Evolutionary conservation across 192 early-diverging fungal genomes (phyloP), one percentile per base, ranked within the genome.

Genomic region (Backusella liffmaniae): DNA sequence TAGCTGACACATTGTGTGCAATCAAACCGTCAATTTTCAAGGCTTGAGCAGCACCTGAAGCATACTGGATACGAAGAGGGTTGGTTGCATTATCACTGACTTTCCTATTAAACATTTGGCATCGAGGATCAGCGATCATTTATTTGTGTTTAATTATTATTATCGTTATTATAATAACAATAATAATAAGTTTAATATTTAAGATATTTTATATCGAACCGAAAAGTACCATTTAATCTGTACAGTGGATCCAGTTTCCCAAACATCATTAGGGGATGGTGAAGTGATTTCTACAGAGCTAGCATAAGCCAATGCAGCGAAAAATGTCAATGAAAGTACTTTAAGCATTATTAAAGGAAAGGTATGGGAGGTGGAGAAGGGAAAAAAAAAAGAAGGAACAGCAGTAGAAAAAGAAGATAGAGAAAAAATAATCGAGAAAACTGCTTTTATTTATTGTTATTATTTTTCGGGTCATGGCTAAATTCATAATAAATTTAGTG

Each of bases 201-300:
- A 68, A 34, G 32, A 37, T 68, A 37, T 36, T 68, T 37, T 21
- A 39, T 36, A 36, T 68, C 67, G 67, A 36, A 35, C 66, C 29
- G 32, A 67, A 49, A 21, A 23, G 10, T 73, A 73, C 72, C 72
- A 73, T 65, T 65, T 73, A 39, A 73, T 73, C 35, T 73, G 34
- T 4, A 73, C 72, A 23, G 72, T 73, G 12, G 49, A 56, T 56
- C 72, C 72, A 9, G 35, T 39, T 18, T 56, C 35, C 72, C 72
- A 73, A 2, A 37, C 18, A 39, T 34, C 72, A 21, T 73, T 73
- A 29, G 72, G 8, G 16, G 37, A 34, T 15, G 72, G 72, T 35
- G 49, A 23, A 62, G 56, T 56, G 51, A 73, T 56, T 1, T 53
- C n/a, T 39, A 73, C 51, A 21, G 72, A 73, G 56, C 51, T 39